These are phyloP conservation scores for Vararia minispora DNA, from an alignment of 768 basidiomycete species.

Conservation along the genomic window DNA sequence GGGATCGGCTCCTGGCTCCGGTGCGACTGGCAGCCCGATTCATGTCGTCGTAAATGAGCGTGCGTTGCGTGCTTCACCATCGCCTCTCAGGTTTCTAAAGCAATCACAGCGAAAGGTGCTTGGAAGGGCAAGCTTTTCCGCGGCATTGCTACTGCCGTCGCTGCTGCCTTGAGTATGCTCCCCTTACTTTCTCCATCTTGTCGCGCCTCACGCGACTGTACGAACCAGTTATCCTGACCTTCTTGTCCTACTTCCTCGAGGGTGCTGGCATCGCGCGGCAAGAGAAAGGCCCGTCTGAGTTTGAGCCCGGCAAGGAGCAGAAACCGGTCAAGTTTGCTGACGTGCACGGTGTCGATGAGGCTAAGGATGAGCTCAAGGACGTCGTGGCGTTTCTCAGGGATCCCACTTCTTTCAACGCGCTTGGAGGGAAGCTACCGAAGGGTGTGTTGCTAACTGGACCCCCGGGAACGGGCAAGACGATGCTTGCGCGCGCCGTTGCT, in stretches of 20 bases:
- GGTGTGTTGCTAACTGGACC: slow-evolving; percentile 87
- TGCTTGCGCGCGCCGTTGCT: slow-evolving; percentile 94
- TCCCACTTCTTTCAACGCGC: slow-evolving; percentile 76
- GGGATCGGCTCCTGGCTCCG: slow-evolving; percentile 30
- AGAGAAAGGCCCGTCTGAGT: slow-evolving; percentile 70
- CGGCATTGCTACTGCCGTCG: slow-evolving; percentile 45
- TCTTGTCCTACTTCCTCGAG: slow-evolving; percentile 83
- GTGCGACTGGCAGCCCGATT: slow-evolving; percentile 48
- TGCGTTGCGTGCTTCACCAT: slow-evolving; percentile 32
- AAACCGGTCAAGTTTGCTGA: slow-evolving; percentile 78
- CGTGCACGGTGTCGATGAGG: slow-evolving; percentile 96
- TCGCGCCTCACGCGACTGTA: neutral
- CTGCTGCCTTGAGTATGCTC: slow-evolving; percentile 46
- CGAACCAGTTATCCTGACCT: slow-evolving; percentile 61
- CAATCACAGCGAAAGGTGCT: slow-evolving; percentile 53
- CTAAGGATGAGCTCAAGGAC: slow-evolving; percentile 89
- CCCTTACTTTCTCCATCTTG: neutral
- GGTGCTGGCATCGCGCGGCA: slow-evolving; percentile 90
- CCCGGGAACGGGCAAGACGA: slow-evolving; percentile 95
- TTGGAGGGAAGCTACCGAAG: slow-evolving; percentile 92
- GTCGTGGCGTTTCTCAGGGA: slow-evolving; percentile 94
- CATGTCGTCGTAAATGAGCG: slow-evolving; percentile 78
- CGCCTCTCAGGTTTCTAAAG: too few relatives aligned
- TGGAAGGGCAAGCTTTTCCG: slow-evolving; percentile 53
- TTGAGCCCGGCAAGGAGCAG: slow-evolving; percentile 72